Evolutionary conservation across 306 rosid genomes (phyloP).

Genomic region (Vigna unguiculata): DNA sequence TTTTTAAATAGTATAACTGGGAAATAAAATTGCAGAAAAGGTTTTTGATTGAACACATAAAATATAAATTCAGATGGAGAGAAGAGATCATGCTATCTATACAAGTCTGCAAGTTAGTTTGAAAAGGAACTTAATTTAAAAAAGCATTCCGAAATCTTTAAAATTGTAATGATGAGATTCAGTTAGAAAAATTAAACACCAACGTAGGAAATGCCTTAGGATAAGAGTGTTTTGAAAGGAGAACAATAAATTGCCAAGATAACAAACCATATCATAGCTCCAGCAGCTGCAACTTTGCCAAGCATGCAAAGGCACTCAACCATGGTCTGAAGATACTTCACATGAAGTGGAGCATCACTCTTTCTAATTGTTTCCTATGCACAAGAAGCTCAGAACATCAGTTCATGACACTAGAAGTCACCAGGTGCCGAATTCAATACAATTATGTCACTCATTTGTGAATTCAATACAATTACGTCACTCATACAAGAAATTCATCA

Average conservation of each 20-base stretch:
- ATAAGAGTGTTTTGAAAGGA: conserved; percentile 28
- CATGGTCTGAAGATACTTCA: conserved; percentile 96
- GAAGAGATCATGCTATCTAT: conserved; percentile 30
- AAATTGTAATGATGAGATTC: conserved; percentile 21
- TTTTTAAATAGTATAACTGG: conserved; percentile 12
- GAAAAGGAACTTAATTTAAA: conserved; percentile 8
- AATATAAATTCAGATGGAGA: conserved; percentile 16
- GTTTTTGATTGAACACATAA: conserved; percentile 5
- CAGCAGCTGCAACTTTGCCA: conserved; percentile 98
- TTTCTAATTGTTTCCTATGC: conserved; percentile 85
- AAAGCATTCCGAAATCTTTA: conserved; percentile 15
- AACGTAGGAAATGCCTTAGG: conserved; percentile 12
- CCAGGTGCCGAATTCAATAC: conserved; percentile 34
- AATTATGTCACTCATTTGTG: conserved; percentile 34
- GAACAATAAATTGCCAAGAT: conserved; percentile 40
- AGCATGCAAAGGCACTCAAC: conserved; percentile 98
- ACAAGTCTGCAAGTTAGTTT: neutral
- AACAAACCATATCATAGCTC: conserved; percentile 95
- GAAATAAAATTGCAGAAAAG: neutral
- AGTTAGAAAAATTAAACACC: conserved; percentile 5
- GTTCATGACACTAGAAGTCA: conserved; percentile 38
- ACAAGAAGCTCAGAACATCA: conserved; percentile 52
- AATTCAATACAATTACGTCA: conserved; percentile 32
- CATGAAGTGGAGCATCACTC: conserved; percentile 88
- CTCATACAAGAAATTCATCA: conserved; percentile 96